These are phyloP conservation scores for Stenogyne calaminthoides DNA, from an alignment of 305 asterid genomes.

Conservation along the genomic window DNA sequence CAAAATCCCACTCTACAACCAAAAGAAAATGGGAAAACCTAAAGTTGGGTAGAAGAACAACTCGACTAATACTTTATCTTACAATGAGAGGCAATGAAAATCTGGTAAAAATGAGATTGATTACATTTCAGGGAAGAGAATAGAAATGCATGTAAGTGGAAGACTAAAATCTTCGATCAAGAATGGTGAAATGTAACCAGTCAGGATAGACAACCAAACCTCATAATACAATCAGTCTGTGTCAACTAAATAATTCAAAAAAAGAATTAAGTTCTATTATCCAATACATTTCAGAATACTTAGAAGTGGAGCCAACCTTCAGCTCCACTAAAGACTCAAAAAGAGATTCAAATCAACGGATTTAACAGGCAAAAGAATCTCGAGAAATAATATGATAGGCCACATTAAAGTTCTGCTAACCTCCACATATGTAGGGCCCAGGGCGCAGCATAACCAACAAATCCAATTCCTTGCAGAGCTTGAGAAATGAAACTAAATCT, in stretches of 20 bases:
- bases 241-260: constrained; percentile 16
- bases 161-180: not conserved
- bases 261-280: not conserved
- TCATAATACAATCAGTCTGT: not conserved
- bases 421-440: constrained; percentile 96
- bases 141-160: too few species aligned
- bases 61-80: not conserved
- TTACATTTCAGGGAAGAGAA: too few species aligned
- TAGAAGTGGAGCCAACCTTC: constrained; percentile 13
- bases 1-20: constrained; percentile 93
- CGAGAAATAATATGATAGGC: not conserved
- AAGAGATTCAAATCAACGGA: constrained; percentile 7
- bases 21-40: constrained; percentile 10
- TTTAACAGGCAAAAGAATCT: not conserved
- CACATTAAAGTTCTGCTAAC: constrained; percentile 43
- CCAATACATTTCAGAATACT: constrained; percentile 8
- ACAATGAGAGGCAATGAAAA: not conserved
- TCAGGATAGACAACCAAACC: not conserved
- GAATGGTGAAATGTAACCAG: not conserved
- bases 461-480: constrained; percentile 79
- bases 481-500: constrained; percentile 65
- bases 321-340: constrained; percentile 6
- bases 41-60: constrained; percentile 1
- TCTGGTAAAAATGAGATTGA: not conserved
- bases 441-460: constrained; percentile 91